Base-by-base conservation (phyloP, 2,329 filamentous ascomycete genomes). In the Ceratocystis lukuohia region DNA sequence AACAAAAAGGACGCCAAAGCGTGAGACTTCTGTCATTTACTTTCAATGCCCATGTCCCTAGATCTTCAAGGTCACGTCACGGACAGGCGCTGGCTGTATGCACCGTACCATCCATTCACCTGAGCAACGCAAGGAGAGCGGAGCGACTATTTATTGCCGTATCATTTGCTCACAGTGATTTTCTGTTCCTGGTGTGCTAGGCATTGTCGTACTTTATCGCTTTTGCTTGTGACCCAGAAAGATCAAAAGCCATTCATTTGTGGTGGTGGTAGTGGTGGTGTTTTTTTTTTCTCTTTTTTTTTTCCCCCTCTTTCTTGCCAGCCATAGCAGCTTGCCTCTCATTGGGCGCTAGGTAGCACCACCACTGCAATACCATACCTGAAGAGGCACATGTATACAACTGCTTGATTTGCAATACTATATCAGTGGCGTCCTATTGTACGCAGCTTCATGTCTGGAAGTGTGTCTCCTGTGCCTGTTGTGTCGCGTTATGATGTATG, bases 371-470 rank as follows among this genome's bases (percentile, higher is more conserved):
- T 37, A 59, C 37, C 37, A 41, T 41, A 41, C 12, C 37, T 41
- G 37, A 41, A 41, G 37, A 41, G 37, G 37, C 37, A 41, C 37
- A 41, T 41, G 12, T 41, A 41, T 41, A 15, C 37, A 41, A 15
- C 37, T 59, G 56, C 28, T 59, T 59, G 28, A 59, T n/a, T 59
- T 17, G 4, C 56, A 59, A 59, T 59, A 7, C 17, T 59, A 59
- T 59, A 59, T 37, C 56, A 37, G 17, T 37, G 56, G 30, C 30
- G 56, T 8, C n/a, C 3, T 59, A 59, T 59, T 59, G 17, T 37
- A 37, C 28, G n/a, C 28, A 59, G 28, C 28, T 59, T 17, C 28
- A 37, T 59, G 56, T 8, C 22, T 12, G 12, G n/a, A 59, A 53
- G 22, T 53, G 48, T 53, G 28, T 33, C 30, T 59, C 56, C 33